Conservation (phyloP, 176 grass and related monocot species). For the Rhynchospora breviuscula region DNA sequence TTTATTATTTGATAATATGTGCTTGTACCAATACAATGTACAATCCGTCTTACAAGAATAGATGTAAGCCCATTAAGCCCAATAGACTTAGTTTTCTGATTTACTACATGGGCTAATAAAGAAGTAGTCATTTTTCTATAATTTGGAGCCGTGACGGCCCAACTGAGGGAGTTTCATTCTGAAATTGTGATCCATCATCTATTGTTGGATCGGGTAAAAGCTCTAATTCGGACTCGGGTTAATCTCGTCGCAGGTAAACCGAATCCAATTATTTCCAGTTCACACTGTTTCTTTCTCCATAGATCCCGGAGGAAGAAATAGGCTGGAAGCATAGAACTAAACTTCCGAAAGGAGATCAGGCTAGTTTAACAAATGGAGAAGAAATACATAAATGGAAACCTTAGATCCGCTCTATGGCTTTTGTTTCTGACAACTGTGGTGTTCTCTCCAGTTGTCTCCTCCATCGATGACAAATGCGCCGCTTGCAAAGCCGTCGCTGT, state of each 20-base stretch:
- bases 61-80: not conserved
- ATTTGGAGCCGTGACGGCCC: not conserved
- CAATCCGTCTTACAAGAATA: not conserved
- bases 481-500: slow-evolving; percentile 92
- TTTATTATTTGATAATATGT: not conserved
- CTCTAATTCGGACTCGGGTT: not conserved
- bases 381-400: slow-evolving; percentile 2
- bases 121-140: not conserved
- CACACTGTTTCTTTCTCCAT: not conserved
- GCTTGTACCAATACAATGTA: not conserved
- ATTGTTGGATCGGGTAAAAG: not conserved
- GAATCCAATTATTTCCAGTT: not conserved
- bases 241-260: not conserved
- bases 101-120: not conserved
- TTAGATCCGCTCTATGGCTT: slow-evolving; percentile 18
- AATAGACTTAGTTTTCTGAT: not conserved
- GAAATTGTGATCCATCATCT: not conserved
- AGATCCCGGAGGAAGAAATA: not conserved
- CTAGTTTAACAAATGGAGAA: not conserved
- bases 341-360: no score
- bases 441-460: slow-evolving; percentile 14
- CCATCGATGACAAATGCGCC: slow-evolving; percentile 74
- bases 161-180: not conserved
- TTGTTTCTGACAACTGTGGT: not conserved
- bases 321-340: no score